Evolutionary conservation across 2,329 filamentous ascomycete species (phyloP), one percentile per base, ranked within the genome.

Genomic region (Plenodomus biglobosus): DNA sequence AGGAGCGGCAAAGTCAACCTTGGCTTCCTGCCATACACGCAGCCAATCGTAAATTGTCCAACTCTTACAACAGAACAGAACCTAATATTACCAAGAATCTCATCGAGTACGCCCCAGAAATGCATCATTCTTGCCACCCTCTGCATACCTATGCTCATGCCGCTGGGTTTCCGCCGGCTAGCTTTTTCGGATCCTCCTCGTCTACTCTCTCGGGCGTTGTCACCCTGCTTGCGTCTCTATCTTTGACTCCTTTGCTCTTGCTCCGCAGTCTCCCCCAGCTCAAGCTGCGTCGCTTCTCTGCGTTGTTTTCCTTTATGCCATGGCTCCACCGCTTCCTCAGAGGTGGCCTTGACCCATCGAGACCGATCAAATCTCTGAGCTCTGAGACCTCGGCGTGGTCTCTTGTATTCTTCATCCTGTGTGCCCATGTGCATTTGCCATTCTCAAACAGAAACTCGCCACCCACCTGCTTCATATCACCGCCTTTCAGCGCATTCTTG

Each of bases 361-460:
- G 43, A 0, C 85, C 85, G 38, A 90, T 68, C 11, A 88, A 70
- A 58, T 81, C 76, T 72, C 83, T 81, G 46, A 91, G 61, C 67
- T 85, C 85, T 0, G 79, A 78, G 1, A 92, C 76, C 75, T 91
- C 88, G 1, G 82, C 81, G 65, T 95, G 90, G 58, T 92, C 89
- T 40, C 89, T 76, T 11, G 88, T 92, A 48, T 83, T 88, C 65
- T 78, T 78, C 89, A 95, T 95, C 21, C 88, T 79, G 72, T 92
- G 88, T 61, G 86, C 91, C 89, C 90, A 95, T 1, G 82, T 85
- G 21, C 89, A 80, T 45, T 75, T 75, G 72, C 87, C 87, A 62
- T 81, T 76, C 62, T 88, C 85, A 55, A 90, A 90, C n/a, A 92
- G 68, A 53, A 91, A 89, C 73, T 92, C 88, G 10, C 88, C 88